phyloP scores from a whole-genome alignment of 352 stramenopile species.

The Globisporangium canariense region DNA sequence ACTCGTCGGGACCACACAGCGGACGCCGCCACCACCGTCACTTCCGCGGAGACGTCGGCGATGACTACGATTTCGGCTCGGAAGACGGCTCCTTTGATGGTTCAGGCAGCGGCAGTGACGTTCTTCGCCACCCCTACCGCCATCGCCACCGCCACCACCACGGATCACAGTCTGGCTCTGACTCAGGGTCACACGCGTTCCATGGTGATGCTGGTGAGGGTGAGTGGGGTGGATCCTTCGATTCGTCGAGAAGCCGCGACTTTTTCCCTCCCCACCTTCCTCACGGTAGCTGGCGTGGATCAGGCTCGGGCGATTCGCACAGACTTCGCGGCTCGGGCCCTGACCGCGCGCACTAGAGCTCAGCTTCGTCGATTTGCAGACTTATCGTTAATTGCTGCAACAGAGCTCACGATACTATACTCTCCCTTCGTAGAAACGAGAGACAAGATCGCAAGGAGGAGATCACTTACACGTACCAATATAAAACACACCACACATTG shows the following conservation, averaged over 20 bases:
- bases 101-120: neutral
- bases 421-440: neutral
- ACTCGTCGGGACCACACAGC: neutral
- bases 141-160: neutral
- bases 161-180: neutral
- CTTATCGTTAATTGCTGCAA: neutral
- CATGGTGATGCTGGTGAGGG: neutral
- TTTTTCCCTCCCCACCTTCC: neutral
- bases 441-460: too few relatives aligned
- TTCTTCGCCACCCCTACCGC: neutral
- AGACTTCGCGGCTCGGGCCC: neutral
- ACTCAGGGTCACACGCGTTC: neutral
- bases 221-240: neutral
- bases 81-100: neutral
- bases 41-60: constrained; percentile 5
- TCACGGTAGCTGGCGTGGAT: neutral
- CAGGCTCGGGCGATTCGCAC: neutral
- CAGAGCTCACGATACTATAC: neutral
- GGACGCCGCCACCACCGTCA: neutral
- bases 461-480: neutral
- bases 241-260: neutral
- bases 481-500: neutral
- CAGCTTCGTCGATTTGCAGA: neutral
- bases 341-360: neutral
- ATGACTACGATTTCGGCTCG: constrained; percentile 1